phyloP scores from a whole-genome alignment of 2,329 filamentous ascomycete genomes.

The Microcyclosporella mali region DNA sequence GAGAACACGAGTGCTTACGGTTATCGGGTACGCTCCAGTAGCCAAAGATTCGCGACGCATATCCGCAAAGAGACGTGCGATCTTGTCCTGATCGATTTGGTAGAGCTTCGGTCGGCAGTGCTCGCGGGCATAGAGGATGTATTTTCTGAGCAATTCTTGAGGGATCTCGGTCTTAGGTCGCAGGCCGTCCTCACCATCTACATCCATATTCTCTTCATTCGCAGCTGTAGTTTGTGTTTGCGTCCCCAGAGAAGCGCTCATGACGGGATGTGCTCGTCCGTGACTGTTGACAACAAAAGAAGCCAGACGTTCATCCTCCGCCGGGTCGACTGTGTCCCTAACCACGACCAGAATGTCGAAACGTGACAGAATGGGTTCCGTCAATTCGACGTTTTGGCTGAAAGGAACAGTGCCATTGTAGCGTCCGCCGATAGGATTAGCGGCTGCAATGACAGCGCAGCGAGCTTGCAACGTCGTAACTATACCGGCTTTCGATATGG shows the following conservation, averaged over 20 bases:
- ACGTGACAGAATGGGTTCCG: slow-evolving; percentile 93
- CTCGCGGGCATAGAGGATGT: slow-evolving; percentile 91
- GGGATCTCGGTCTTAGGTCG: slow-evolving; percentile 66
- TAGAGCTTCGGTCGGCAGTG: slow-evolving; percentile 87
- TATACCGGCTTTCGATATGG: slow-evolving; percentile 96
- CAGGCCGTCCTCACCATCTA: slow-evolving; percentile 43
- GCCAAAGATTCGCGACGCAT: slow-evolving; percentile 90
- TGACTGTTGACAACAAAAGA: slow-evolving; percentile 94
- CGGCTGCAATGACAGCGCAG: slow-evolving; percentile 92
- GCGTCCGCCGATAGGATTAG: slow-evolving; percentile 90
- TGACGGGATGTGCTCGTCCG: slow-evolving; percentile 72
- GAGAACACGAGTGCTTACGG: slow-evolving; percentile 64
- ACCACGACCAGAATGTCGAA: slow-evolving; percentile 97
- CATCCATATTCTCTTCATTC: slow-evolving; percentile 55
- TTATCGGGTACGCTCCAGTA: slow-evolving; percentile 95
- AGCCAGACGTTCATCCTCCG: slow-evolving; percentile 85
- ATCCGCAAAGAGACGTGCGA: slow-evolving; percentile 87
- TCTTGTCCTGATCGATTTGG: slow-evolving; percentile 96
- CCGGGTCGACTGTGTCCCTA: slow-evolving; percentile 86
- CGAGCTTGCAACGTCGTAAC: slow-evolving; percentile 94
- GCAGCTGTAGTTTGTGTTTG: slow-evolving; percentile 36
- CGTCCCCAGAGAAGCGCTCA: slow-evolving; percentile 30
- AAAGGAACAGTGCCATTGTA: slow-evolving; percentile 97
- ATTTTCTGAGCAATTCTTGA: slow-evolving; percentile 87
- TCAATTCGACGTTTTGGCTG: slow-evolving; percentile 91